A percentile compares a stretch with the other conserved stretches of the same genome.
phyloP scores from a whole-genome alignment of 2,329 filamentous ascomycete genomes.

The Aspergillus viridinutans region DNA sequence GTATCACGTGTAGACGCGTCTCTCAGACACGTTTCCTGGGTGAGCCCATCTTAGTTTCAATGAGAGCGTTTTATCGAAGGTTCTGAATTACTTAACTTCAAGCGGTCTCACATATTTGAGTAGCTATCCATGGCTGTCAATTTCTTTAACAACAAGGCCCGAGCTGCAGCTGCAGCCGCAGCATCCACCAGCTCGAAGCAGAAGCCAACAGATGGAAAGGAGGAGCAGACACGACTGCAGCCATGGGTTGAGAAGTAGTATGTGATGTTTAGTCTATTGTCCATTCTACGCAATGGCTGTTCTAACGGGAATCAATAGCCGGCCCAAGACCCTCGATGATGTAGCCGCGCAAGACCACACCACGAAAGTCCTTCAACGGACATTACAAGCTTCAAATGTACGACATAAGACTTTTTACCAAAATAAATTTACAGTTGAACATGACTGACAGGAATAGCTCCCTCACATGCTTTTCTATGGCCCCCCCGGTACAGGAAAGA shows the following conservation, averaged over 20 bases:
- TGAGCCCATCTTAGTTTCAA: background rate
- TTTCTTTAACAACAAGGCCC: conserved; percentile 94
- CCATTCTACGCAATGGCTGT: no score
- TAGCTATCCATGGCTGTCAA: conserved; percentile 58
- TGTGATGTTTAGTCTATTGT: conserved; percentile 3
- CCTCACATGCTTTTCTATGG: conserved; percentile 99
- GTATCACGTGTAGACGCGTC: conserved; percentile 36
- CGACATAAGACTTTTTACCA: conserved; percentile 11
- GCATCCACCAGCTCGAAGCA: conserved; percentile 65
- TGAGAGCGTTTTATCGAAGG: background rate
- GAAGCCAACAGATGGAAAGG: conserved; percentile 61
- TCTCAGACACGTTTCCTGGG: conserved; percentile 12
- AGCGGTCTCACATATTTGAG: background rate
- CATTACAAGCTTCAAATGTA: conserved; percentile 89
- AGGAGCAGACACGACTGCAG: conserved; percentile 64
- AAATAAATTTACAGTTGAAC: background rate
- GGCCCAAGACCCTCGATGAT: conserved; percentile 88
- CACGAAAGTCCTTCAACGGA: conserved; percentile 84
- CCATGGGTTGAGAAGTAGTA: conserved; percentile 99
- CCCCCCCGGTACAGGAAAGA: conserved; percentile 95
- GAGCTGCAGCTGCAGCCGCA: conserved; percentile 62
- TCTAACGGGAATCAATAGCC: conserved; percentile 51
- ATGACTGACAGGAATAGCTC: conserved; percentile 50
- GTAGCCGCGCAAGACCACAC: conserved; percentile 98
- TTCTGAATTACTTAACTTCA: background rate